Evolutionary conservation across 2,329 filamentous ascomycete species (phyloP).

Genomic region (Sclerotinia glacialis): DNA sequence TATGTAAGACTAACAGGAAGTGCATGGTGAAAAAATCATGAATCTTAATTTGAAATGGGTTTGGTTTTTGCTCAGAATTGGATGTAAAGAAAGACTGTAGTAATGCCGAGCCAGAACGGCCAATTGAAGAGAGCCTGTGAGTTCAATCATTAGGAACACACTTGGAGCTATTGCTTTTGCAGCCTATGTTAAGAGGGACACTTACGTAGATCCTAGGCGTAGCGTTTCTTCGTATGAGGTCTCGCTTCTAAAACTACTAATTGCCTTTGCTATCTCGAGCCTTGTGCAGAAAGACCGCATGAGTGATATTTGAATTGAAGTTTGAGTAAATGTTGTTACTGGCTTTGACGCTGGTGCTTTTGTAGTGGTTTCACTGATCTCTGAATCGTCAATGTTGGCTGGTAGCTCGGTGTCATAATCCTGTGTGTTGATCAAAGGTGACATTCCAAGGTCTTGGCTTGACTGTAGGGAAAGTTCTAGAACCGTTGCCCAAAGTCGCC

Average conservation of each 20-base stretch:
- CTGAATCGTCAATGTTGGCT: constrained; percentile 51
- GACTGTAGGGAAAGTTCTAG: constrained; percentile 53
- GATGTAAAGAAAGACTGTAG: constrained; percentile 13
- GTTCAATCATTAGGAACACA: neutral
- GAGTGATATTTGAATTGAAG: constrained; percentile 49
- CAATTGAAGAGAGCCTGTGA: neutral
- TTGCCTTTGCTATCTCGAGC: constrained; percentile 45
- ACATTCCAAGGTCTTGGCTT: constrained; percentile 50
- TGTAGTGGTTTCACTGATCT: constrained; percentile 44
- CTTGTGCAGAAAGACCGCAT: constrained; percentile 46
- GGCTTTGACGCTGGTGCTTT: constrained; percentile 30
- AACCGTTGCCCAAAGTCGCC: constrained; percentile 55
- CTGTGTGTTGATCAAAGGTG: constrained; percentile 46
- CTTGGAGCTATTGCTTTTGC: too few relatives aligned
- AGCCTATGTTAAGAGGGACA: constrained; percentile 31
- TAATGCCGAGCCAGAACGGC: constrained; percentile 11
- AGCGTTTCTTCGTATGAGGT: constrained; percentile 49
- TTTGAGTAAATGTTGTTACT: constrained; percentile 44
- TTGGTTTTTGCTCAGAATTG: constrained; percentile 11
- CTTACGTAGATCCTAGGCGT: constrained; percentile 44
- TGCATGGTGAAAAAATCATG: constrained; percentile 52
- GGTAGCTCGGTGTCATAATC: constrained; percentile 52
- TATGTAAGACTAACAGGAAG: constrained; percentile 55
- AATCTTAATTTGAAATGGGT: constrained; percentile 42
- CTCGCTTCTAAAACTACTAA: constrained; percentile 47